Evolutionary conservation across 1,139 yeast genomes (phyloP).

Genomic region (Taphrina communis): DNA sequence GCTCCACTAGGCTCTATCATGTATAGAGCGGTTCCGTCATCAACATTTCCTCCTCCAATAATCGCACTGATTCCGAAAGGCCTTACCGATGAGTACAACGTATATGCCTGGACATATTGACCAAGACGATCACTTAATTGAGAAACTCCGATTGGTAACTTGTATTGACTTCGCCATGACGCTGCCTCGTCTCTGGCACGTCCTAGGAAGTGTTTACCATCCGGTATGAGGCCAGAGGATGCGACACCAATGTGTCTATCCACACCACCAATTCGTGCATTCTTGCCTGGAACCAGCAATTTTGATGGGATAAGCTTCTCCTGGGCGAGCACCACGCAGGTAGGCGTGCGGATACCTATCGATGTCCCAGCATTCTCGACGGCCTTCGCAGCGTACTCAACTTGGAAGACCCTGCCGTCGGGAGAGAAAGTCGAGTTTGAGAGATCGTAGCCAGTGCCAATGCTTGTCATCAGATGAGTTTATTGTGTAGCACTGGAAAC

Average conservation of each 20-base stretch:
- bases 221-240: constrained; percentile 93
- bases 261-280: constrained; percentile 86
- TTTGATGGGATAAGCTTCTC: constrained; percentile 89
- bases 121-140: constrained; percentile 88
- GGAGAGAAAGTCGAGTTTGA: constrained; percentile 84
- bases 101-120: constrained; percentile 91
- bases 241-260: constrained; percentile 93
- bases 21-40: constrained; percentile 85
- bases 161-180: constrained; percentile 76
- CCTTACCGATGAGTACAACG: constrained; percentile 94
- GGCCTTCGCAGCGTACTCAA: constrained; percentile 96
- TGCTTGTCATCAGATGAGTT: constrained; percentile 64
- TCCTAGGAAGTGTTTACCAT: constrained; percentile 90
- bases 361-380: constrained; percentile 92
- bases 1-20: constrained; percentile 98
- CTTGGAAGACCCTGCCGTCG: constrained; percentile 98
- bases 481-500: not conserved
- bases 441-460: constrained; percentile 96
- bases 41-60: constrained; percentile 84
- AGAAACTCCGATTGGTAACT: constrained; percentile 76
- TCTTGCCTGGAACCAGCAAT: constrained; percentile 84
- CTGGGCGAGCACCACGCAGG: constrained; percentile 94
- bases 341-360: constrained; percentile 86
- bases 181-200: constrained; percentile 93
- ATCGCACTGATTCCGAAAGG: constrained; percentile 95